Conservation (phyloP, 2,329 filamentous ascomycete genomes). For the Cytospora piceae region DNA sequence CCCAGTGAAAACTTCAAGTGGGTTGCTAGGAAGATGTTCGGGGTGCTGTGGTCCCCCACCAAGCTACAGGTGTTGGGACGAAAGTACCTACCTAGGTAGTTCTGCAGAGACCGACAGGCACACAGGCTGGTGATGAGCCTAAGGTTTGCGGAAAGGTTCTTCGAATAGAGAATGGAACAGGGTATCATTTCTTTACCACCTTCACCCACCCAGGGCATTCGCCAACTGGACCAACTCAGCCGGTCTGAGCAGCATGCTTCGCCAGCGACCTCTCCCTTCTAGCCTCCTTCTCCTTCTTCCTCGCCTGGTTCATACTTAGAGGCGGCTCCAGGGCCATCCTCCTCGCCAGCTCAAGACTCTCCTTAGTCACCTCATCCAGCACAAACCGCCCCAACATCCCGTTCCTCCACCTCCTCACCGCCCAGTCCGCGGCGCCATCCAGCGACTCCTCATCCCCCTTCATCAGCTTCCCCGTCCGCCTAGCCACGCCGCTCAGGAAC, state of each 20-base stretch:
- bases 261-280: slow-evolving; percentile 45
- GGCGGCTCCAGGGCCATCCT: slow-evolving; percentile 50
- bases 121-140: background rate
- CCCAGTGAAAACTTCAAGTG: too few relatives aligned
- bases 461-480: slow-evolving; percentile 73
- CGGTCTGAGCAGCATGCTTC: slow-evolving; percentile 34
- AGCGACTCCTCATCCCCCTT: slow-evolving; percentile 73
- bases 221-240: slow-evolving; percentile 4
- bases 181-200: slow-evolving; percentile 21
- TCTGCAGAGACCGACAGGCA: too few relatives aligned
- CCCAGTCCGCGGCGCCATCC: slow-evolving; percentile 75
- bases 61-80: background rate
- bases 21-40: background rate
- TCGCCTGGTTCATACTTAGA: slow-evolving; percentile 70
- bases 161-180: slow-evolving; percentile 10
- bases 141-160: background rate
- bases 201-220: background rate
- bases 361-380: slow-evolving; percentile 73
- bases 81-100: background rate
- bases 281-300: slow-evolving; percentile 66
- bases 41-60: background rate
- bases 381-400: slow-evolving; percentile 77
- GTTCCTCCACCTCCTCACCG: slow-evolving; percentile 80
- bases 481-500: slow-evolving; percentile 72
- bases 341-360: slow-evolving; percentile 56